Evolutionary conservation across 306 rosid species (phyloP).

Genomic region (Neltuma alba): DNA sequence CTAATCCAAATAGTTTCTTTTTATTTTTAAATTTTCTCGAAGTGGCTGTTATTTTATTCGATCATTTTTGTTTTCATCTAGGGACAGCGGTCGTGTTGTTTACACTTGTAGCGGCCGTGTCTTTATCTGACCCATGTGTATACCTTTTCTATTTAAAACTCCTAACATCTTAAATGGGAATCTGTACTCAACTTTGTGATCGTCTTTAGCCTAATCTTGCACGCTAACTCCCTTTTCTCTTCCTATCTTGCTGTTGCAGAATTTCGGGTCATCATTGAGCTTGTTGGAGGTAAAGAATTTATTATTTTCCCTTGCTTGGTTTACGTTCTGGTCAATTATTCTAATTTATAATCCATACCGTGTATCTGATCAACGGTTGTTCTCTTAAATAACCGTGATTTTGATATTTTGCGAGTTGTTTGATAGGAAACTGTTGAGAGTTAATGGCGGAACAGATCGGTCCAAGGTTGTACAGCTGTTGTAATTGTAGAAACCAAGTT

Average conservation of each 20-base stretch:
- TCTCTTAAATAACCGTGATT: conserved; percentile 8
- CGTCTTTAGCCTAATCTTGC: conserved; percentile 44
- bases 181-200: conserved; percentile 44
- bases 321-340: background rate
- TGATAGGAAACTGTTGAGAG: conserved; percentile 36
- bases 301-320: background rate
- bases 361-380: conserved; percentile 27
- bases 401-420: conserved; percentile 34
- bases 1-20: background rate
- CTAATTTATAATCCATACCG: conserved; percentile 7
- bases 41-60: background rate
- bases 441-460: conserved; percentile 87
- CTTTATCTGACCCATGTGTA: conserved; percentile 38
- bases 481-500: conserved; percentile 94
- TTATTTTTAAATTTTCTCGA: background rate
- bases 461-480: conserved; percentile 92
- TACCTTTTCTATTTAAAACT: background rate
- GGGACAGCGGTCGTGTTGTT: conserved; percentile 33
- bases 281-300: conserved; percentile 53
- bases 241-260: conserved; percentile 52
- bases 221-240: conserved; percentile 54
- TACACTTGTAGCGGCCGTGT: conserved; percentile 40
- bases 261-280: conserved; percentile 47
- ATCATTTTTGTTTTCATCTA: background rate
- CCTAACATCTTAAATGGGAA: conserved; percentile 30